A percentile compares a stretch with the other conserved stretches of the same genome.
These are phyloP conservation scores for Ceratobasidium sp. DNA, from an alignment of 1,284 basidiomycete species.

Conservation along the genomic window DNA sequence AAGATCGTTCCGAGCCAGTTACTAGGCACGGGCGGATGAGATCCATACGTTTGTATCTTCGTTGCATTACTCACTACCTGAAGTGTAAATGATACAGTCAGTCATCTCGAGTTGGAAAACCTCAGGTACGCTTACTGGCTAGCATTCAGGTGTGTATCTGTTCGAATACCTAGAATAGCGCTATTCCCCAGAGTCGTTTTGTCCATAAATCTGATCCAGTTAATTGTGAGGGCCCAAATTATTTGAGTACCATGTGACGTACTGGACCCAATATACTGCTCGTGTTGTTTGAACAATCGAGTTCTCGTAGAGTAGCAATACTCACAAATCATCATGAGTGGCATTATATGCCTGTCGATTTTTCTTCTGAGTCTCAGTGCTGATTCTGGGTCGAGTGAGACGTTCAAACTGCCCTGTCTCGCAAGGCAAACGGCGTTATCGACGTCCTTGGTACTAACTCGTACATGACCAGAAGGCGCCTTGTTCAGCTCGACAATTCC, in stretches of 20 bases:
- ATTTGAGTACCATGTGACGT: no score
- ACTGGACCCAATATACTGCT: slow-evolving; percentile 44
- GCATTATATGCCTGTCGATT: slow-evolving; percentile 47
- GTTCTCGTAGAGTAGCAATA: no score
- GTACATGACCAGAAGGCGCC: slow-evolving; percentile 20
- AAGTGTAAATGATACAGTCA: not conserved
- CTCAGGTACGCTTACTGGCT: slow-evolving; percentile 42
- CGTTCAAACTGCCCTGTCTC: not conserved
- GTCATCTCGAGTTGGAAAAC: not conserved
- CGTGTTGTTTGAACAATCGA: no score
- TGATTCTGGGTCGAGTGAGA: slow-evolving; percentile 42
- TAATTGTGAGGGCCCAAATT: no score
- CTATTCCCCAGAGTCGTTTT: slow-evolving; percentile 42
- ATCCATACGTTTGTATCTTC: no score
- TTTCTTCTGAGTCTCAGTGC: slow-evolving; percentile 45
- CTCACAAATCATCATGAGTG: slow-evolving; percentile 47
- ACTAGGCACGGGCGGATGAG: not conserved
- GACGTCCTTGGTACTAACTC: slow-evolving; percentile 21
- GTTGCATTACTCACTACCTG: slow-evolving; percentile 23
- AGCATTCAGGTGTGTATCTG: slow-evolving; percentile 46
- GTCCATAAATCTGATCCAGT: slow-evolving; percentile 43
- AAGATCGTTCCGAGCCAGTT: slow-evolving; percentile 50
- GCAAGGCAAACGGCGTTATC: slow-evolving; percentile 22
- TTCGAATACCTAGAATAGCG: slow-evolving; percentile 46
- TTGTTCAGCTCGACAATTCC: slow-evolving; percentile 35